Conservation (phyloP, 192 early-diverging fungal genomes). For the Backusella sp. region DNA sequence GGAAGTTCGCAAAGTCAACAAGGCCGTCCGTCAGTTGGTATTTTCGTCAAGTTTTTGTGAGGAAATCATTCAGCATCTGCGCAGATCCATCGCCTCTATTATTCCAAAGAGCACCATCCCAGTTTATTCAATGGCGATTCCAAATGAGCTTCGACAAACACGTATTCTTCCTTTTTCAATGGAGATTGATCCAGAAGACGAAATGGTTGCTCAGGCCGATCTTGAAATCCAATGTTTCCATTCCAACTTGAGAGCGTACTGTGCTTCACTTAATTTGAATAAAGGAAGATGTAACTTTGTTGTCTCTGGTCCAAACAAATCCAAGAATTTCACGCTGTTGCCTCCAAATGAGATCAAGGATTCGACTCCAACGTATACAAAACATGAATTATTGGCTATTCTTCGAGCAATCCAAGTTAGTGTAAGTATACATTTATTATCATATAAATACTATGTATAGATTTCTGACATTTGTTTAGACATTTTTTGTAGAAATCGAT, state of each 20-base stretch:
- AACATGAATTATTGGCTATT: conserved; percentile 33
- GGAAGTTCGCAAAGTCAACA: not conserved
- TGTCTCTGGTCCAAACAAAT: not conserved
- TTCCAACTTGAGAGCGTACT: conserved; percentile 20
- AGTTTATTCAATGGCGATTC: not conserved
- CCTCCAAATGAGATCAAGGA: conserved; percentile 27
- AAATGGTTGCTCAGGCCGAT: conserved; percentile 4
- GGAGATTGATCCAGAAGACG: not conserved
- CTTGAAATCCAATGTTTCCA: not conserved
- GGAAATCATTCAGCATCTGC: conserved; percentile 25
- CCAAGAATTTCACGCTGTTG: not conserved
- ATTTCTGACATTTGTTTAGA: not conserved
- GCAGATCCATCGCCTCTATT: conserved; percentile 21
- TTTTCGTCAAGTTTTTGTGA: conserved; percentile 24
- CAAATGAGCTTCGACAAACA: not conserved
- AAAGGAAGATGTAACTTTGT: conserved; percentile 13
- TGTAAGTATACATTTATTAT: conserved; percentile 15
- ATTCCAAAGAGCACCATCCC: not conserved
- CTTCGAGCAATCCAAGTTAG: conserved; percentile 23
- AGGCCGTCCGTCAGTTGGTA: conserved; percentile 1
- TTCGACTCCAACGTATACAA: not conserved
- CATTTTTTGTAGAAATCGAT: conserved; percentile 1
- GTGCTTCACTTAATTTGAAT: conserved; percentile 35
- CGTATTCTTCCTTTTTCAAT: not conserved
- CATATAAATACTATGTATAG: not conserved